Evolutionary conservation across 1,284 basidiomycete genomes (phyloP).

Genomic region (Tylopilus sp.): DNA sequence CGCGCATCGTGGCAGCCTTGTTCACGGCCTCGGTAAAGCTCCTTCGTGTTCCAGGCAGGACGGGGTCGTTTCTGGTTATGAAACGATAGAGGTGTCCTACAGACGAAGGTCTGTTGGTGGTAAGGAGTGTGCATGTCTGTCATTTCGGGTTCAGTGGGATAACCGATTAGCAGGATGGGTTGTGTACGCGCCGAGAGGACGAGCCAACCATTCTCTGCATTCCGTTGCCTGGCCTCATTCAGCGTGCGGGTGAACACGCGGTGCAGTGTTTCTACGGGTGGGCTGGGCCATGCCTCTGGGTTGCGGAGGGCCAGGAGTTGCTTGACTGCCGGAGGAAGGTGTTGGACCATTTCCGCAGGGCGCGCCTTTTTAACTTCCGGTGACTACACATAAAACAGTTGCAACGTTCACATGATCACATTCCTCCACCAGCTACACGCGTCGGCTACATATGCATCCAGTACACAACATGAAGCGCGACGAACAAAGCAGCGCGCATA

Average conservation of each 20-base stretch:
- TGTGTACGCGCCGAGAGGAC: conserved; percentile 65
- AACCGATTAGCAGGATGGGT: conserved; percentile 11
- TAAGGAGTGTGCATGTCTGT: conserved; percentile 82
- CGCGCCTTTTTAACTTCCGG: too few relatives aligned
- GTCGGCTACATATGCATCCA: conserved; percentile 20
- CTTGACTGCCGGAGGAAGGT: conserved; percentile 58
- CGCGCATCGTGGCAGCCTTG: conserved; percentile 85
- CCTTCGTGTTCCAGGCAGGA: conserved; percentile 42
- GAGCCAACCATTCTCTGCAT: conserved; percentile 79
- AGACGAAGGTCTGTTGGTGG: conserved; percentile 78
- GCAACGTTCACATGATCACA: conserved; percentile 3
- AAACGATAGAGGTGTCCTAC: conserved; percentile 80
- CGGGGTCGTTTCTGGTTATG: conserved; percentile 54
- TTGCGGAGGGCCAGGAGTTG: conserved; percentile 70
- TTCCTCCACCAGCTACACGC: conserved; percentile 31
- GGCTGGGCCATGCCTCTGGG: conserved; percentile 61
- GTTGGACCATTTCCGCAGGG: conserved; percentile 40
- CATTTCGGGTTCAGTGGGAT: conserved; percentile 27
- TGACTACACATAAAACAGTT: conserved; percentile 13
- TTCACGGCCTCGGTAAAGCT: conserved; percentile 55
- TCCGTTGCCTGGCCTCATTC: conserved; percentile 59
- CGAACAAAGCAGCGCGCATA: conserved; percentile 9
- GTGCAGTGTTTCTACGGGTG: conserved; percentile 53
- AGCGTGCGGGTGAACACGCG: conserved; percentile 58
- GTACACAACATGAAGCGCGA: conserved; percentile 23